A percentile compares a stretch with the other conserved stretches of the same genome.
phyloP scores from a whole-genome alignment of 2,329 filamentous ascomycete species.

The Talaromyces sp. region DNA sequence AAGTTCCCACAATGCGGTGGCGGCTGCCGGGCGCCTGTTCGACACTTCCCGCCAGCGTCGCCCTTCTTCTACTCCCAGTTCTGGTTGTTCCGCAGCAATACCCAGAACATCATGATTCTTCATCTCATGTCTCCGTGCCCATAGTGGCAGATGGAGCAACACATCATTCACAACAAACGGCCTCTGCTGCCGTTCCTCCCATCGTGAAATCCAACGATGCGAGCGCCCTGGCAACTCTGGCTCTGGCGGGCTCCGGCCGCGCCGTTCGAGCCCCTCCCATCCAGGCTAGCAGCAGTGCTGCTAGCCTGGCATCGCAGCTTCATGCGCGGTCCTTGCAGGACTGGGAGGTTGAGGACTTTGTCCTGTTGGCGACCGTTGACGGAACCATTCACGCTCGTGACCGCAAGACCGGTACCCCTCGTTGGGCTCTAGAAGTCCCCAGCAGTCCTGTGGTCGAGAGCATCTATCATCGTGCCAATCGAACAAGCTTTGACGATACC shows the following conservation, averaged over 20 bases:
- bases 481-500: constrained; percentile 61
- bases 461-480: constrained; percentile 73
- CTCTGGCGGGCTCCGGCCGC: constrained; percentile 75
- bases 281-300: constrained; percentile 64
- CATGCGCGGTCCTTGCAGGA: constrained; percentile 96
- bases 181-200: constrained; percentile 21
- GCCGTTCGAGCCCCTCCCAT: constrained; percentile 94
- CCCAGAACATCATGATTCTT: constrained; percentile 36
- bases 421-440: constrained; percentile 78
- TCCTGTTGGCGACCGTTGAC: constrained; percentile 99
- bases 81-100: constrained; percentile 69
- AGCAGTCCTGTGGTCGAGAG: constrained; percentile 91
- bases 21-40: constrained; percentile 63
- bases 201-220: constrained; percentile 62
- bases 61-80: constrained; percentile 61
- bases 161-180: constrained; percentile 13
- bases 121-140: constrained; percentile 33
- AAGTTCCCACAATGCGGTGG: constrained; percentile 61
- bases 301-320: constrained; percentile 78
- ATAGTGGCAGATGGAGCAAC: constrained; percentile 26
- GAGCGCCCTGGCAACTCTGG: constrained; percentile 97
- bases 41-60: constrained; percentile 60
- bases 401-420: constrained; percentile 78
- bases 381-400: constrained; percentile 92
- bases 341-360: constrained; percentile 99